phyloP scores from a whole-genome alignment of 768 basidiomycete species.

The Udeniomyces megalosporus region DNA sequence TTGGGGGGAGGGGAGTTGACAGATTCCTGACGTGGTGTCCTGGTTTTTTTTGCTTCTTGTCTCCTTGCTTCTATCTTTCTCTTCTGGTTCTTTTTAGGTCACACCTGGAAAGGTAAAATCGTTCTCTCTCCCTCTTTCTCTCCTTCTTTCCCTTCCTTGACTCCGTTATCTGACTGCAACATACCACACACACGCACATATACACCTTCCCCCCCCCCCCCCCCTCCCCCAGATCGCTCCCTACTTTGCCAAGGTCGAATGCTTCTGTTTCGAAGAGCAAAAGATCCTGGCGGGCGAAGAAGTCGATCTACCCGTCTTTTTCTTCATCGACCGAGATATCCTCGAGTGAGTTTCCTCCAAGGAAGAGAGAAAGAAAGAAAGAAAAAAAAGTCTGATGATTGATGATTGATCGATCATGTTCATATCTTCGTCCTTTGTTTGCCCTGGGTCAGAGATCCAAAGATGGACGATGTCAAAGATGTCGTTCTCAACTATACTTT shows the following conservation, averaged over 20 bases:
- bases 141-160: neutral
- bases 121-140: neutral
- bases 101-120: constrained; percentile 82
- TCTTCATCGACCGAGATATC: constrained; percentile 97
- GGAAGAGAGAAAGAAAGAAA: no score
- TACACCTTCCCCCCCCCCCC: neutral
- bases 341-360: constrained; percentile 43
- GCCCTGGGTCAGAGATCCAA: constrained; percentile 40
- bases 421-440: neutral
- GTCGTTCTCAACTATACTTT: constrained; percentile 93
- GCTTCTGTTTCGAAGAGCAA: constrained; percentile 99
- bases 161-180: neutral
- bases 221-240: constrained; percentile 58
- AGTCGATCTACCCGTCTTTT: constrained; percentile 92
- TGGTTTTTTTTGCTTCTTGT: neutral
- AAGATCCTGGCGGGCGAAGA: constrained; percentile 85
- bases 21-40: neutral
- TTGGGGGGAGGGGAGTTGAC: no score
- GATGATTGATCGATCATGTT: no score
- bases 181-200: neutral
- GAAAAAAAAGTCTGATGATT: no score
- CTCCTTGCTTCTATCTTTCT: neutral
- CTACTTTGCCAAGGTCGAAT: constrained; percentile 98
- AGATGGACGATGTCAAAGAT: constrained; percentile 71
- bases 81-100: constrained; percentile 32